Percentiles rank a stretch among this genome's conserved stretches.
Conservation (phyloP, 1,139 yeast genomes). For the Suhomyces ambrosiae region DNA sequence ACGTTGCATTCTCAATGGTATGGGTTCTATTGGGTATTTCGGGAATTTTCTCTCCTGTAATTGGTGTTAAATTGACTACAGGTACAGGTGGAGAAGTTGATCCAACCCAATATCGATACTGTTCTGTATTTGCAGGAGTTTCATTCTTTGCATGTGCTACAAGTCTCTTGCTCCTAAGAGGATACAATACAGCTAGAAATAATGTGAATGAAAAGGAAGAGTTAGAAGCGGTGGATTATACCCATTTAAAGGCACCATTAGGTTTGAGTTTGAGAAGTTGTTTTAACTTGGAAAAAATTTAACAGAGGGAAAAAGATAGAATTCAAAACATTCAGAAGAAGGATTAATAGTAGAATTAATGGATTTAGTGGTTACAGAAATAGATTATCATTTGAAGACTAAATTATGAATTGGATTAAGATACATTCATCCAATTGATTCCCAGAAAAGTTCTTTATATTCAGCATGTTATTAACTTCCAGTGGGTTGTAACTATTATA, state of each 20-base stretch:
- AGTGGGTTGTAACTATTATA: no score
- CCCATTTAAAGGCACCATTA: conserved; percentile 23
- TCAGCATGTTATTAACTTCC: no score
- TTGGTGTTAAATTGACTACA: conserved; percentile 51
- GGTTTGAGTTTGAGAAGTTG: conserved; percentile 17
- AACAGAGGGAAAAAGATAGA: background rate
- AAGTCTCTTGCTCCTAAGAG: conserved; percentile 44
- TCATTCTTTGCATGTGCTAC: conserved; percentile 48
- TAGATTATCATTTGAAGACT: no score
- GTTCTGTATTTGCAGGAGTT: conserved; percentile 56
- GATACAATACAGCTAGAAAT: conserved; percentile 53
- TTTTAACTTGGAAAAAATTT: conserved; percentile 12
- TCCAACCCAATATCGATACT: conserved; percentile 50
- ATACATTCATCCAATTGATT: no score
- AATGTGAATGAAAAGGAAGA: conserved; percentile 15
- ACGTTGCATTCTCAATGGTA: conserved; percentile 48
- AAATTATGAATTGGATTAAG: no score
- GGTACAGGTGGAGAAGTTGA: conserved; percentile 28
- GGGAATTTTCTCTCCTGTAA: conserved; percentile 54
- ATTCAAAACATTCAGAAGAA: no score
- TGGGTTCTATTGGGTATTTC: conserved; percentile 51
- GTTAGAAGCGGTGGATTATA: conserved; percentile 22
- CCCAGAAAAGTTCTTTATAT: no score
- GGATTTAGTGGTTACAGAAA: no score
- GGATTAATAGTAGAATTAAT: no score